phyloP scores from a whole-genome alignment of 768 basidiomycete species.

The Kwoniella dendrophila region DNA sequence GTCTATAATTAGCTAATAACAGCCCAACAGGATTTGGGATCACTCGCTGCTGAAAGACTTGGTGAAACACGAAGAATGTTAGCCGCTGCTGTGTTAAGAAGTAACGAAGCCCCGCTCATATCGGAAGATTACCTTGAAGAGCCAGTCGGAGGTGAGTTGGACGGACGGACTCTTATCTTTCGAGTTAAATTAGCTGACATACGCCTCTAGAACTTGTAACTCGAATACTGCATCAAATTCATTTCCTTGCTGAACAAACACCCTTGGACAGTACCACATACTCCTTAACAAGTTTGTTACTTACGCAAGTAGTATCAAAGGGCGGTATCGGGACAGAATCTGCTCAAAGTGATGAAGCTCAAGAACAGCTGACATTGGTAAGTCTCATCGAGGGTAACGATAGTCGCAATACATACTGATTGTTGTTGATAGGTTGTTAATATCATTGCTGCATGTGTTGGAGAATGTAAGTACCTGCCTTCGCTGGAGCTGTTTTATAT shows the following conservation, averaged over 20 bases:
- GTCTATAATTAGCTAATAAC: conserved; percentile 6
- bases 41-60: conserved; percentile 73
- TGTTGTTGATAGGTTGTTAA: conserved; percentile 49
- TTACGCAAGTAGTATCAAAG: conserved; percentile 67
- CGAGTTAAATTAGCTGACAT: conserved; percentile 5
- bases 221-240: conserved; percentile 81
- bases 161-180: background rate
- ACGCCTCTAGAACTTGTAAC: conserved; percentile 68
- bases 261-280: conserved; percentile 86
- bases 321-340: conserved; percentile 68
- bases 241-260: conserved; percentile 75
- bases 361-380: conserved; percentile 77
- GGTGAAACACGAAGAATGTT: conserved; percentile 71
- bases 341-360: conserved; percentile 69
- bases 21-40: conserved; percentile 64
- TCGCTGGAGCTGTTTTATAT: background rate
- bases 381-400: conserved; percentile 58
- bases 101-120: conserved; percentile 66
- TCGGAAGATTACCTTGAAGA: conserved; percentile 76
- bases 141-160: conserved; percentile 60
- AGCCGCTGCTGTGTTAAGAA: conserved; percentile 80
- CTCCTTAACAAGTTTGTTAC: conserved; percentile 74
- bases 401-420: conserved; percentile 55
- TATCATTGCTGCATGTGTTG: conserved; percentile 58
- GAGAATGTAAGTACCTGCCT: conserved; percentile 65